A percentile compares a stretch with the other conserved stretches of the same genome.
Evolutionary conservation across 1,139 yeast species (phyloP).

Genomic region (Komagataea norvegica): DNA sequence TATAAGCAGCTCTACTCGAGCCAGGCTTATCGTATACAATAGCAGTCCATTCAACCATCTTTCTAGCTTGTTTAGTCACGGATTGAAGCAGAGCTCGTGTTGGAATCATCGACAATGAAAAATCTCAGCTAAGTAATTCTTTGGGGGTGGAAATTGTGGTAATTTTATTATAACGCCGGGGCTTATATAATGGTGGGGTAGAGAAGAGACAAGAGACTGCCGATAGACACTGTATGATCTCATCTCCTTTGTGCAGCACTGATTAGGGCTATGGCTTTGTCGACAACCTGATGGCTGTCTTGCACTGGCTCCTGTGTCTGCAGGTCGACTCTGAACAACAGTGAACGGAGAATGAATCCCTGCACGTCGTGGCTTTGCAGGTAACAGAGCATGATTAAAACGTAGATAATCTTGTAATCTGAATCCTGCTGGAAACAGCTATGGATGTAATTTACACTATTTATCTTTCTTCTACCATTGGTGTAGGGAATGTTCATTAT

Average conservation of each 20-base stretch:
- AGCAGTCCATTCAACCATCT: conserved; percentile 61
- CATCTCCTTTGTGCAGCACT: no score
- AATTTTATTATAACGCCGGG: no score
- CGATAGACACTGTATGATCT: neutral
- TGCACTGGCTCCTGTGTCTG: neutral
- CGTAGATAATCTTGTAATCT: conserved; percentile 1
- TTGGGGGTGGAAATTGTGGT: no score
- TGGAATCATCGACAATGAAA: conserved; percentile 8
- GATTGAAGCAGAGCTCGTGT: conserved; percentile 1
- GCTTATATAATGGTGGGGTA: no score
- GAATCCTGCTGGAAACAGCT: neutral
- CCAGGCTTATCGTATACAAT: conserved; percentile 67
- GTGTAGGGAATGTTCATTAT: neutral
- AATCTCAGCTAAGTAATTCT: no score
- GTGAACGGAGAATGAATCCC: conserved; percentile 9
- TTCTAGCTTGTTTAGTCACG: conserved; percentile 6
- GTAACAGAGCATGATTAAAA: conserved; percentile 1
- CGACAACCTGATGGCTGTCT: neutral
- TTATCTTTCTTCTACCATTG: neutral
- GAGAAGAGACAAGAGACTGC: no score
- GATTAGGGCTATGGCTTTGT: no score
- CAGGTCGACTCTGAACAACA: conserved; percentile 11
- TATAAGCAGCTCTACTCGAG: conserved; percentile 42
- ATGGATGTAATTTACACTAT: conserved; percentile 3
- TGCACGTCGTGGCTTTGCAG: conserved; percentile 8